Conservation (phyloP, 176 grass and related monocot species). For the Bolboschoenus planiculmis region DNA sequence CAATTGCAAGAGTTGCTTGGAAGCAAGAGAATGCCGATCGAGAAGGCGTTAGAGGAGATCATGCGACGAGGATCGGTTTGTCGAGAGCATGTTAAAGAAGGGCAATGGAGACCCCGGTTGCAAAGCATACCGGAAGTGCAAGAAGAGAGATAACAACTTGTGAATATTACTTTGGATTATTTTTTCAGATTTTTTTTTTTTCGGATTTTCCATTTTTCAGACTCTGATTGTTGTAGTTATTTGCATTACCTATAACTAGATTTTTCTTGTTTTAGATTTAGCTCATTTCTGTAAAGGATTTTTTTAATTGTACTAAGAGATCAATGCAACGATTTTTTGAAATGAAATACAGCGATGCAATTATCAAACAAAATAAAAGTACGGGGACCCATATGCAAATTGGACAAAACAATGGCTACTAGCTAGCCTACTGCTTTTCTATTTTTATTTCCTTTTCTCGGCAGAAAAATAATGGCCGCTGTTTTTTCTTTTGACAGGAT, state of each 20-base stretch:
- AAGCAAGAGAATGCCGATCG: background rate
- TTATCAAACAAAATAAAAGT: too few relatives aligned
- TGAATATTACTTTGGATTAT: background rate
- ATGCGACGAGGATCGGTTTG: background rate
- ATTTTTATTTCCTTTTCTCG: too few relatives aligned
- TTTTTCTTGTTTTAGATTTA: background rate
- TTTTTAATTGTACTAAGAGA: background rate
- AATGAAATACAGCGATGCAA: background rate
- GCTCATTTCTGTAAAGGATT: background rate
- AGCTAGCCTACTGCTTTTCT: too few relatives aligned
- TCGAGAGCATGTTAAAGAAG: background rate
- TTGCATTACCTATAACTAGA: background rate
- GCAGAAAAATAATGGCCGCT: too few relatives aligned
- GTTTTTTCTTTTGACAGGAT: too few relatives aligned
- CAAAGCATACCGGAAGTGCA: background rate
- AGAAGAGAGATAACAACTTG: background rate
- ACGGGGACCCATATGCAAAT: too few relatives aligned
- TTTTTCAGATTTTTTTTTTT: background rate
- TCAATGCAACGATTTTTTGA: background rate
- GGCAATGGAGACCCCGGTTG: background rate
- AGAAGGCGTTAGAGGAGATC: constrained; percentile 10
- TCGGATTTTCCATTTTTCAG: too few relatives aligned
- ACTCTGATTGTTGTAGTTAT: background rate
- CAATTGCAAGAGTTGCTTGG: constrained; percentile 36
- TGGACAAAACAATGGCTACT: too few relatives aligned